A percentile compares a stretch with the other conserved stretches of the same genome.
Conservation (phyloP, 148 eudicot species). For the Agrostemma githago region DNA sequence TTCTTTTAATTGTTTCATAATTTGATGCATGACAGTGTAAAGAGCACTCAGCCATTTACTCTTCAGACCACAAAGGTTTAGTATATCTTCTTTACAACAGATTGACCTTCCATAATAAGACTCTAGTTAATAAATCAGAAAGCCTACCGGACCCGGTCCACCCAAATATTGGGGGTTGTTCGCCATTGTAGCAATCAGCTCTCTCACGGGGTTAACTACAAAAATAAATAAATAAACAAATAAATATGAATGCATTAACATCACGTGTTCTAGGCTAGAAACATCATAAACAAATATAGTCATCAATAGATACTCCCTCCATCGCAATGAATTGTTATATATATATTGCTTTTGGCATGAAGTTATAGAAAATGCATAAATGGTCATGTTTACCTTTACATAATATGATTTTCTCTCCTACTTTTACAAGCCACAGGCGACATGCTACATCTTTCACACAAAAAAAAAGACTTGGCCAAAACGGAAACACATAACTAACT, state of each 20-base stretch:
- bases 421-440: no score
- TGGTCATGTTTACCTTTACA: no score
- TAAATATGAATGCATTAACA: not conserved
- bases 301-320: not conserved
- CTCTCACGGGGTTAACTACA: conserved; percentile 18
- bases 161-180: conserved; percentile 37
- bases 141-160: conserved; percentile 34
- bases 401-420: no score
- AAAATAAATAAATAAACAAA: conserved; percentile 8
- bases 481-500: no score
- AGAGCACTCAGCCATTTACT: not conserved
- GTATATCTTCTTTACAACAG: conserved; percentile 9
- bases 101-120: conserved; percentile 1
- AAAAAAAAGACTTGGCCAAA: no score
- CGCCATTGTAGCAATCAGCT: conserved; percentile 27
- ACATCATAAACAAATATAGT: not conserved
- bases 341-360: no score
- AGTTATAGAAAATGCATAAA: no score
- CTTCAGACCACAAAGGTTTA: not conserved
- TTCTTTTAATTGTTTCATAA: not conserved
- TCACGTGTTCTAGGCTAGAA: not conserved
- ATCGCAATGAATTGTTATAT: no score
- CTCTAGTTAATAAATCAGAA: conserved; percentile 14
- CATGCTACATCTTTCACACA: no score
- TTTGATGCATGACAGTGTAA: not conserved